Evolutionary conservation across 2,329 filamentous ascomycete species (phyloP).

Genomic region (Trematosphaeria pertusa): DNA sequence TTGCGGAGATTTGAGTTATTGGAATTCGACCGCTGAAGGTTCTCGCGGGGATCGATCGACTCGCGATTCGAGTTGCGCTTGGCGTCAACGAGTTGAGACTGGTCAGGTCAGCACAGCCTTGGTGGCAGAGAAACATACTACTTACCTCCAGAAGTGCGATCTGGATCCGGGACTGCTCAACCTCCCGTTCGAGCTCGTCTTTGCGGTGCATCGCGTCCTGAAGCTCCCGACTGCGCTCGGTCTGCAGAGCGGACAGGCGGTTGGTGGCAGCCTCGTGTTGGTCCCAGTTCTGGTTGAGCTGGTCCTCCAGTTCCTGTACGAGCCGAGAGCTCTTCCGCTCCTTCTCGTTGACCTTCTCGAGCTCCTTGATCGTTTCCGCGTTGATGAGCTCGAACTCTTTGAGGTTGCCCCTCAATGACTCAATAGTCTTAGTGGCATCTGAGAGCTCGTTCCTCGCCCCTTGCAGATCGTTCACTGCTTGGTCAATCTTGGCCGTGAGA

Average conservation of each 20-base stretch:
- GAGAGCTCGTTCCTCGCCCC: constrained; percentile 52
- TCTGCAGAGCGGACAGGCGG: constrained; percentile 74
- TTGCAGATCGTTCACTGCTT: constrained; percentile 53
- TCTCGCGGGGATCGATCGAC: constrained; percentile 54
- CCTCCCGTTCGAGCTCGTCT: constrained; percentile 61
- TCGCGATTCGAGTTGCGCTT: constrained; percentile 57
- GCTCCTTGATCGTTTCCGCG: constrained; percentile 63
- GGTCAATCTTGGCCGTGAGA: constrained; percentile 50
- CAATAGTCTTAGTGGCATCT: constrained; percentile 46
- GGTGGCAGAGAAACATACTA: not conserved
- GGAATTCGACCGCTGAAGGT: constrained; percentile 63
- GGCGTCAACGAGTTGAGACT: constrained; percentile 69
- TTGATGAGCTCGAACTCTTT: constrained; percentile 57
- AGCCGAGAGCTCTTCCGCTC: constrained; percentile 92
- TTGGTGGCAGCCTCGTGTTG: constrained; percentile 87
- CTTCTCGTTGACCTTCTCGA: constrained; percentile 64
- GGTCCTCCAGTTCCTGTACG: constrained; percentile 95
- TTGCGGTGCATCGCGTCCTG: constrained; percentile 50
- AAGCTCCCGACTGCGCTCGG: constrained; percentile 53
- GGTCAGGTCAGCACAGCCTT: constrained; percentile 32
- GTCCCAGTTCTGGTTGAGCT: constrained; percentile 93
- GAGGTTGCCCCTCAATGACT: constrained; percentile 52
- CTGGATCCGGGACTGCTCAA: constrained; percentile 81
- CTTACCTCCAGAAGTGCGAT: constrained; percentile 79
- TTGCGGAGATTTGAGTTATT: constrained; percentile 78